Base-by-base conservation (phyloP, 2,329 filamentous ascomycete species). In the Aspergillus amoenus region DNA sequence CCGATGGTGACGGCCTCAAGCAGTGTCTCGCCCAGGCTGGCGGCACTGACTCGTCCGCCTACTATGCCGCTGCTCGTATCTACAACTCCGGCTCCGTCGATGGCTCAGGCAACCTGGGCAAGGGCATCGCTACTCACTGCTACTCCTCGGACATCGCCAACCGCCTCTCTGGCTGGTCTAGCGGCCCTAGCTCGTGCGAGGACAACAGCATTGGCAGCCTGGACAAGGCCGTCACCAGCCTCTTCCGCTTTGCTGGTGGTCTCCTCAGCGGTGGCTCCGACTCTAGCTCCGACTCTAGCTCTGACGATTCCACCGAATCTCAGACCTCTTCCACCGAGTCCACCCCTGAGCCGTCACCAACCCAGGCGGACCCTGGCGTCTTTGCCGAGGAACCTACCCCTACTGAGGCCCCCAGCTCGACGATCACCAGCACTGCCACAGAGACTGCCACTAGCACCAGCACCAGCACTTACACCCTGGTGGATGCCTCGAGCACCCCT, bases 61-160 rank as follows among this genome's bases (percentile, higher is more conserved):
- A 63, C 63, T 70, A 69, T 62, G 69, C 68, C 46, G 75, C 71
- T 18, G 74, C 76, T 7, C 65, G 75, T 24, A 65, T 72, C 44
- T 78, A 78, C 65, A 78, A 78, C 63, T 77, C 76, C 0, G 76
- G 76, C 34, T 68, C 67, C 0, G 63, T 77, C 21, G 67, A 64
- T 40, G 5, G 61, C 0, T 63, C 62, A 5, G 66, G 66, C 1
- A 73, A 78, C 56, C 66, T 78, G 5, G 66, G 65, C 47, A 52
- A 59, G 22, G 64, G 66, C n/a, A 52, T 50, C 18, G 65, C 68
- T 12, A 70, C 68, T 17, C 60, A 62, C 57, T 70, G 68, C 63
- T 70, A 70, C 42, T 56, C 57, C 32, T 67, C 68, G 1, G 68
- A 71, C 32, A 57, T 68, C 24, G 65, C 64, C 58, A 70, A 70